Percentiles rank a stretch among this genome's conserved stretches.
phyloP scores from a whole-genome alignment of 2,329 filamentous ascomycete species.

The Trichophyton verrucosum region DNA sequence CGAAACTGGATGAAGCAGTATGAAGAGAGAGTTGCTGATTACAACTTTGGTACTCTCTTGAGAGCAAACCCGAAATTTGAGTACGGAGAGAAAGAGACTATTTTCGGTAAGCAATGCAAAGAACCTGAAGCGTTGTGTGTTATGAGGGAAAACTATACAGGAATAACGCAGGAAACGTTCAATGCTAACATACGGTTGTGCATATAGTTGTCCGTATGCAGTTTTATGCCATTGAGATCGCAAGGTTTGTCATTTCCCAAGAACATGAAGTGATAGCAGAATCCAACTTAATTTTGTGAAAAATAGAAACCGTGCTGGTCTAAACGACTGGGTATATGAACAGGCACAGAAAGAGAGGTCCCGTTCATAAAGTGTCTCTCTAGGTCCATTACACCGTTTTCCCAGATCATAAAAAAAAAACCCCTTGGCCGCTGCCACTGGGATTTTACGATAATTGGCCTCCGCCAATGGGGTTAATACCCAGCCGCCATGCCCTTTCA shows the following conservation, averaged over 20 bases:
- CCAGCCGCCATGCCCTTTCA: too few species aligned
- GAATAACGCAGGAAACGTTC: not conserved
- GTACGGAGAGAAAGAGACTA: conserved; percentile 79
- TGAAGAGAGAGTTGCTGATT: conserved; percentile 91
- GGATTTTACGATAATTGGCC: not conserved
- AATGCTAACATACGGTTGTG: not conserved
- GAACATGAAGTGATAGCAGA: too few species aligned
- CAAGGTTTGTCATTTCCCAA: conserved; percentile 40
- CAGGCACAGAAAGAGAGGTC: conserved; percentile 45
- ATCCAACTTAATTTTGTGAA: not conserved
- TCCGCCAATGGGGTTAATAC: too few species aligned
- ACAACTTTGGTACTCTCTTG: conserved; percentile 94
- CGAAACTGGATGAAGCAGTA: conserved; percentile 87
- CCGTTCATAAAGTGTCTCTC: conserved; percentile 3
- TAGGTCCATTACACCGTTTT: not conserved
- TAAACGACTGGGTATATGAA: conserved; percentile 98
- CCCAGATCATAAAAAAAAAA: not conserved
- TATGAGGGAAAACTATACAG: not conserved
- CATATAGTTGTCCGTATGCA: conserved; percentile 57
- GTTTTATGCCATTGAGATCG: conserved; percentile 68
- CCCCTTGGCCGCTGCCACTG: not conserved
- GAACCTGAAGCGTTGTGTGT: not conserved
- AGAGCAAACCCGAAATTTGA: conserved; percentile 65
- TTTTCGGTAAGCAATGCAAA: conserved; percentile 57
- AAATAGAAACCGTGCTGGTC: conserved; percentile 60